Conservation (phyloP, 2,329 filamentous ascomycete species). For the Aphanoascus verrucosus region DNA sequence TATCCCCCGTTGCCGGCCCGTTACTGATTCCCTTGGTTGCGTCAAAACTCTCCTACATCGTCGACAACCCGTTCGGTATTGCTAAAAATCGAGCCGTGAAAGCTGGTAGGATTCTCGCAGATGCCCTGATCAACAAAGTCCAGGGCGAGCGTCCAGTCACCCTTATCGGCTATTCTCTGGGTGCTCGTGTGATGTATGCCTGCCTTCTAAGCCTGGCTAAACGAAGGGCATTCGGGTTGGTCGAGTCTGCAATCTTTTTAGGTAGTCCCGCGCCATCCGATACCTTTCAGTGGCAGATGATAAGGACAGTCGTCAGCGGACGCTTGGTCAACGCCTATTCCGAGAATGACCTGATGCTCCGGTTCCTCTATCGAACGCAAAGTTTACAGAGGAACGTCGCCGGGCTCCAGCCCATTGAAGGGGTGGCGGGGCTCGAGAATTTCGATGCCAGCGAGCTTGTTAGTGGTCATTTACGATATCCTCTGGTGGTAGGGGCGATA, state of each 20-base stretch:
- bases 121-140: slow-evolving; percentile 68
- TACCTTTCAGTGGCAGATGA: slow-evolving; percentile 59
- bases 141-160: slow-evolving; percentile 75
- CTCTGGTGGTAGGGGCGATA: slow-evolving; percentile 55
- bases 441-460: slow-evolving; percentile 55
- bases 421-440: slow-evolving; percentile 47
- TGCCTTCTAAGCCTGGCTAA: slow-evolving; percentile 69
- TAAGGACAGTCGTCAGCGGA: slow-evolving; percentile 69
- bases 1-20: slow-evolving; percentile 53
- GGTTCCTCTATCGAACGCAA: slow-evolving; percentile 74
- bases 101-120: slow-evolving; percentile 66
- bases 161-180: slow-evolving; percentile 70
- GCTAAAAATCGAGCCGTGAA: slow-evolving; percentile 69
- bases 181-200: slow-evolving; percentile 69
- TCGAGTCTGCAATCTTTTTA: slow-evolving; percentile 75
- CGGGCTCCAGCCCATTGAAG: slow-evolving; percentile 63
- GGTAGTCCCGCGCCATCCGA: slow-evolving; percentile 69
- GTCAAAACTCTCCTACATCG: slow-evolving; percentile 53
- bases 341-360: slow-evolving; percentile 76
- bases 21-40: slow-evolving; percentile 61
- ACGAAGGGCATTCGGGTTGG: slow-evolving; percentile 66
- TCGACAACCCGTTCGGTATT: slow-evolving; percentile 75
- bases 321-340: slow-evolving; percentile 81
- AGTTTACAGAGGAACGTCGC: slow-evolving; percentile 75
- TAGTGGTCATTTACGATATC: slow-evolving; percentile 60